Conservation (phyloP, 495 filamentous ascomycete genomes). For the Clohesyomyces aquaticus region DNA sequence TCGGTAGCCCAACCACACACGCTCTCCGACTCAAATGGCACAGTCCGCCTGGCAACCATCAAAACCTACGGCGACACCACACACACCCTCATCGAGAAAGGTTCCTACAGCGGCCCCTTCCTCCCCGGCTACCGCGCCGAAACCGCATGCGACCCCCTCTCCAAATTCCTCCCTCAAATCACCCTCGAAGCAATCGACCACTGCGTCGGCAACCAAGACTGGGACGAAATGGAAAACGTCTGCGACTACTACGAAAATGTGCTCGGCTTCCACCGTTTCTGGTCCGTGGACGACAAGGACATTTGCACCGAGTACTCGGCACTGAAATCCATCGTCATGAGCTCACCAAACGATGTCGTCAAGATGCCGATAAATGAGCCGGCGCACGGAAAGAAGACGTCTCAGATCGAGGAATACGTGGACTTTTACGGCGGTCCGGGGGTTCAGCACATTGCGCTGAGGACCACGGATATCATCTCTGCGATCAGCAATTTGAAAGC, state of each 20-base stretch:
- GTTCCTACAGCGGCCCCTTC: constrained; percentile 70
- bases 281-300: constrained; percentile 85
- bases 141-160: constrained; percentile 51
- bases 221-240: constrained; percentile 80
- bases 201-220: constrained; percentile 92
- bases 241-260: constrained; percentile 87
- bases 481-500: constrained; percentile 73
- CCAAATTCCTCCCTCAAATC: constrained; percentile 61
- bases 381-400: constrained; percentile 78
- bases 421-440: constrained; percentile 83
- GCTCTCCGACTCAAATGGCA: constrained; percentile 55
- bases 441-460: constrained; percentile 89
- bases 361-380: constrained; percentile 99
- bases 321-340: constrained; percentile 84
- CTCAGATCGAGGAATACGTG: constrained; percentile 92
- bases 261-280: constrained; percentile 93
- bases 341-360: constrained; percentile 75
- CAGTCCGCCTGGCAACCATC: constrained; percentile 72
- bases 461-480: constrained; percentile 74
- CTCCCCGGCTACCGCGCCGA: constrained; percentile 72
- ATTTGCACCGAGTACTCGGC: constrained; percentile 89
- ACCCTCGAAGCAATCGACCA: constrained; percentile 77
- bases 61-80: constrained; percentile 90
- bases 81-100: constrained; percentile 78
- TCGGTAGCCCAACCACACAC: constrained; percentile 61